Evolutionary conservation across 164 flowering plant species (phyloP).

Genomic region (Tetracentron sinense): DNA sequence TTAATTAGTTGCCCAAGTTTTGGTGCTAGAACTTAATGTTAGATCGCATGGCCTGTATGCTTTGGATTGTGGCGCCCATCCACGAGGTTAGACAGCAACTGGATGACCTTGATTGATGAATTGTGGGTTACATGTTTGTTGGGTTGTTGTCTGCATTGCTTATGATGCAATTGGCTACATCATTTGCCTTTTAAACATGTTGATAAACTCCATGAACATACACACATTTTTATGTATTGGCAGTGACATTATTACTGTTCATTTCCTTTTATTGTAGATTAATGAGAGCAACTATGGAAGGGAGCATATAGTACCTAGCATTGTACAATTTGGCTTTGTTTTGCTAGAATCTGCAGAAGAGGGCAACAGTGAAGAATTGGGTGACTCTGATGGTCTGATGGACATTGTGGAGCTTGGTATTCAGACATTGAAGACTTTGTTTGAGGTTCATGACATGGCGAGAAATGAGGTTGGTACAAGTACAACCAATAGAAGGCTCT

Average conservation of each 20-base stretch:
- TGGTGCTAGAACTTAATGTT: background rate
- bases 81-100: background rate
- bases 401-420: conserved; percentile 62
- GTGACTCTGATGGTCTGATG: conserved; percentile 41
- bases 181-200: background rate
- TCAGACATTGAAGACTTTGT: conserved; percentile 59
- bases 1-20: background rate
- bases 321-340: conserved; percentile 59
- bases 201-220: too few relatives aligned
- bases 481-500: background rate
- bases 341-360: conserved; percentile 63
- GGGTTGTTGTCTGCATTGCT: background rate
- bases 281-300: conserved; percentile 75
- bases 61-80: too few relatives aligned
- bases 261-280: conserved; percentile 32
- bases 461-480: conserved; percentile 67
- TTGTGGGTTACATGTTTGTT: background rate
- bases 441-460: conserved; percentile 83
- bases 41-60: background rate
- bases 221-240: background rate
- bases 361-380: conserved; percentile 26
- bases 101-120: background rate
- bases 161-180: background rate
- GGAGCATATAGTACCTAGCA: conserved; percentile 80
- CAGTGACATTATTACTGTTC: background rate